Conservation (phyloP, 345 rosid genomes). For the Arabidopsis thaliana region DNA sequence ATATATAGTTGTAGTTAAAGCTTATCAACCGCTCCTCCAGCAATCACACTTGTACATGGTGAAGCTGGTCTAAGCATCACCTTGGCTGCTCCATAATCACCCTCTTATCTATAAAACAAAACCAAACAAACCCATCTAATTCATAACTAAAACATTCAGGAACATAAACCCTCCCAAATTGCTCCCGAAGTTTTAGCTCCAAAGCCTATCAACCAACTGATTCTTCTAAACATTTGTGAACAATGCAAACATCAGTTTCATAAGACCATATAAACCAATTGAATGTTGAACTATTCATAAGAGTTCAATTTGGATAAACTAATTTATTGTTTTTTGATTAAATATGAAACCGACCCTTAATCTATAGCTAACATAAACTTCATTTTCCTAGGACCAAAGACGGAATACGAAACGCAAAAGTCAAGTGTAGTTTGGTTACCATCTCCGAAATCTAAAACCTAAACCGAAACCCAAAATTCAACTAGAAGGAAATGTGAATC, state of each 20-base stretch:
- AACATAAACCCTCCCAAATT: neutral
- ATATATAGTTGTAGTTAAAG: neutral
- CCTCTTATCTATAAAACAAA: constrained; percentile 65
- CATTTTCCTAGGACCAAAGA: too few species aligned
- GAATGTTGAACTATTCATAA: too few species aligned
- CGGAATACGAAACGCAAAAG: too few species aligned
- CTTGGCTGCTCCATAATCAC: constrained; percentile 83
- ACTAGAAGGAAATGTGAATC: constrained; percentile 12
- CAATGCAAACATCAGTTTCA: neutral
- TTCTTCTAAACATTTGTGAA: constrained; percentile 13
- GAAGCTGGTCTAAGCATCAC: constrained; percentile 97
- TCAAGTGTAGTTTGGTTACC: too few species aligned
- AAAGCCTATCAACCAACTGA: neutral
- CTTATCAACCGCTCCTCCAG: constrained; percentile 74
- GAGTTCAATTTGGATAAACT: too few species aligned
- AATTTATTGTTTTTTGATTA: too few species aligned
- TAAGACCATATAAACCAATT: neutral
- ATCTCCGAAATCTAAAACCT: neutral
- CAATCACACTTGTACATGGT: constrained; percentile 92
- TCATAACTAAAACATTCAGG: constrained; percentile 15
- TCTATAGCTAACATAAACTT: too few species aligned
- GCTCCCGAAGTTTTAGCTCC: neutral
- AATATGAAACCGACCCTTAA: too few species aligned
- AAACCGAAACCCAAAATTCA: neutral
- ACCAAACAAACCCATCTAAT: neutral